Evolutionary conservation across 768 basidiomycete species (phyloP).

Genomic region (Naganishia vaughanmartiniae): DNA sequence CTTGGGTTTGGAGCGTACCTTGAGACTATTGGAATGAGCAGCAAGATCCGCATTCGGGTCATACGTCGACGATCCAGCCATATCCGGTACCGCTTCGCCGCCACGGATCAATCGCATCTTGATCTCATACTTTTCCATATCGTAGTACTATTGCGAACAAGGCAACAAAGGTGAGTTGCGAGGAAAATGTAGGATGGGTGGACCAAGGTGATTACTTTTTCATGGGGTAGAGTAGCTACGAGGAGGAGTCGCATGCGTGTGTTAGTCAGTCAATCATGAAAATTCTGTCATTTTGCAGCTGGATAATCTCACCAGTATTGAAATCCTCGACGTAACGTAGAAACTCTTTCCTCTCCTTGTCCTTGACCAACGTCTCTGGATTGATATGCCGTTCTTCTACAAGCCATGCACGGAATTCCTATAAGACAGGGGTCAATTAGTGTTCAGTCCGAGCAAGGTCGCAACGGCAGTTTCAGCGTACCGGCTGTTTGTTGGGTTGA

Average conservation of each 20-base stretch:
- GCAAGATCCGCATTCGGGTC: constrained; percentile 81
- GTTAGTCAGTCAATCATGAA: constrained; percentile 68
- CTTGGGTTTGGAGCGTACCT: constrained; percentile 56
- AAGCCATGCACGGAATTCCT: constrained; percentile 88
- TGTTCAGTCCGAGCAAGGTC: not conserved
- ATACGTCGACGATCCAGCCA: constrained; percentile 57
- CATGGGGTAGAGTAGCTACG: constrained; percentile 83
- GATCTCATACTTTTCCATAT: constrained; percentile 77
- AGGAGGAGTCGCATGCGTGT: constrained; percentile 49
- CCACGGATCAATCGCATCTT: constrained; percentile 79
- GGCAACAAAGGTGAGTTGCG: not conserved
- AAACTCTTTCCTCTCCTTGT: constrained; percentile 82
- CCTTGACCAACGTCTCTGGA: constrained; percentile 81
- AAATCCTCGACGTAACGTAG: constrained; percentile 61
- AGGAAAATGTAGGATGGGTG: too few relatives aligned
- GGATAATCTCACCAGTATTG: constrained; percentile 45
- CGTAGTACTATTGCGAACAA: constrained; percentile 62
- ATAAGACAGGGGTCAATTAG: not conserved
- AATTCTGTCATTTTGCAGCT: not conserved
- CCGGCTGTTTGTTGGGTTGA: constrained; percentile 69
- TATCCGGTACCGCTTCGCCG: constrained; percentile 74
- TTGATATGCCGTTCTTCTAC: constrained; percentile 89
- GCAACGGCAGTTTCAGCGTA: constrained; percentile 21
- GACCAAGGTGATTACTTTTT: constrained; percentile 58
- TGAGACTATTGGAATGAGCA: constrained; percentile 68